Evolutionary conservation across 2,329 filamentous ascomycete species (phyloP).

Genomic region (Fusarium vanettenii): DNA sequence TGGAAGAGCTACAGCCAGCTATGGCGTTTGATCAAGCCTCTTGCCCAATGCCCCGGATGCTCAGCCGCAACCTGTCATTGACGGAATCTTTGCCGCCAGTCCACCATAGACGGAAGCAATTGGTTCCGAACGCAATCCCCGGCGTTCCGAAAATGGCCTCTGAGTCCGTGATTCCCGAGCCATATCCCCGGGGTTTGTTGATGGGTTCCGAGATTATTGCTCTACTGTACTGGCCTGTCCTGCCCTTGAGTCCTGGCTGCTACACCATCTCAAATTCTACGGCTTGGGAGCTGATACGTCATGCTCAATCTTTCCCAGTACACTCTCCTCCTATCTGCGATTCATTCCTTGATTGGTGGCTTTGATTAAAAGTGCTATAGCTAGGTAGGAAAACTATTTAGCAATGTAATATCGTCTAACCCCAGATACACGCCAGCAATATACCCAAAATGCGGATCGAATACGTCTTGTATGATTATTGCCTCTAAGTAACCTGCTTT

Average conservation of each 20-base stretch:
- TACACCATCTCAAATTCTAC: not conserved
- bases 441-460: not conserved
- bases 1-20: not conserved
- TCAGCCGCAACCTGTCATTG: not conserved
- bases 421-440: not conserved
- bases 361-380: not conserved
- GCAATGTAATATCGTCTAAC: not conserved
- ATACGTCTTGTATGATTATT: not conserved
- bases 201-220: not conserved
- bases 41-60: not conserved
- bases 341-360: too few species aligned
- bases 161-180: not conserved
- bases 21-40: not conserved
- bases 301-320: not conserved
- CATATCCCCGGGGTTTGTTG: not conserved
- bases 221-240: not conserved
- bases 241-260: not conserved
- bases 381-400: not conserved
- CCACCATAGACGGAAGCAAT: not conserved
- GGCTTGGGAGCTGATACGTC: not conserved
- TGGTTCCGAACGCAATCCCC: not conserved
- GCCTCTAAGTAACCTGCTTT: fast-evolving
- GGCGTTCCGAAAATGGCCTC: not conserved
- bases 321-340: not conserved
- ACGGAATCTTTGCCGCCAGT: not conserved